These are phyloP conservation scores for Xylariales sp. DNA, from an alignment of 2,329 filamentous ascomycete genomes.

Conservation along the genomic window DNA sequence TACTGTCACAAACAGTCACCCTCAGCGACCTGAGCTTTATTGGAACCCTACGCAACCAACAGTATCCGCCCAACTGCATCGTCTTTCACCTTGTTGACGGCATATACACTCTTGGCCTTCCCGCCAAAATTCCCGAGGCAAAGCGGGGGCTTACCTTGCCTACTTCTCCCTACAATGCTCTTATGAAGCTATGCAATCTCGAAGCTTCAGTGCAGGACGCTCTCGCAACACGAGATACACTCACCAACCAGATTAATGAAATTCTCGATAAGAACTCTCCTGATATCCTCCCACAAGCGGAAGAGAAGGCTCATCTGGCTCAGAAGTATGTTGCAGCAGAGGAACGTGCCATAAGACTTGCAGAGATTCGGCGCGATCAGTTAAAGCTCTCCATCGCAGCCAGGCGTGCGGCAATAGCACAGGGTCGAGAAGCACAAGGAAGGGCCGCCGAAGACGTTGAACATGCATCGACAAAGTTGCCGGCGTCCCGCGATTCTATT, in stretches of 20 bases:
- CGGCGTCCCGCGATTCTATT: constrained; percentile 50
- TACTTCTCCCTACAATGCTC: constrained; percentile 78
- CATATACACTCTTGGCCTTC: constrained; percentile 75
- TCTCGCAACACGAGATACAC: constrained; percentile 66
- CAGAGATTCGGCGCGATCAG: constrained; percentile 61
- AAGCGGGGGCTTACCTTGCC: constrained; percentile 47
- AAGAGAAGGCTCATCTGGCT: constrained; percentile 44
- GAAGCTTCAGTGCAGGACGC: constrained; percentile 91
- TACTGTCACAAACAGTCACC: constrained; percentile 70
- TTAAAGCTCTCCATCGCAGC: constrained; percentile 61
- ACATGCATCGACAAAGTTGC: constrained; percentile 56
- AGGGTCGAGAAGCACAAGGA: constrained; percentile 56
- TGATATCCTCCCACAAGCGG: constrained; percentile 41
- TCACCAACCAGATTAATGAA: constrained; percentile 74
- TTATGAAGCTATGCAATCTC: constrained; percentile 84
- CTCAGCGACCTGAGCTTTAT: constrained; percentile 74
- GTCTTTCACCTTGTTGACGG: constrained; percentile 84
- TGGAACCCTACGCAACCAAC: constrained; percentile 64
- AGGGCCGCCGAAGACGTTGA: constrained; percentile 57
- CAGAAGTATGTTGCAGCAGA: constrained; percentile 57
- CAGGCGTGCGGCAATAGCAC: constrained; percentile 63
- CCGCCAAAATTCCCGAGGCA: constrained; percentile 42
- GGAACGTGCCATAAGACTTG: constrained; percentile 59
- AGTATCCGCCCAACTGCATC: constrained; percentile 76
- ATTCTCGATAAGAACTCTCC: constrained; percentile 39